Evolutionary conservation across 495 filamentous ascomycete species (phyloP).

Genomic region (Penicillium odoratum): DNA sequence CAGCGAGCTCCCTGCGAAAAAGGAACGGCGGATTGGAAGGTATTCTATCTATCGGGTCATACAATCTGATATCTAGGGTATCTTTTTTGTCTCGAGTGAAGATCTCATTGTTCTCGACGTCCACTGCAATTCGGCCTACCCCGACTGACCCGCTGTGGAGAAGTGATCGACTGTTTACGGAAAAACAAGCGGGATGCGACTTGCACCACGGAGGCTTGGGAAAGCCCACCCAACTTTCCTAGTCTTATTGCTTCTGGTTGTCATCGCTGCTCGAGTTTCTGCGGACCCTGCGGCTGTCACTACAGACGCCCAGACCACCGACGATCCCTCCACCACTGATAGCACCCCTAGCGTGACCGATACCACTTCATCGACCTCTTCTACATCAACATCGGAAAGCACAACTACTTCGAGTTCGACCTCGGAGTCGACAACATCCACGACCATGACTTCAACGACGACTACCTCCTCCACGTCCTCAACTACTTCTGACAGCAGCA

Average conservation of each 20-base stretch:
- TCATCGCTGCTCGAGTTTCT: slow-evolving; percentile 25
- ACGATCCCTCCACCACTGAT: slow-evolving; percentile 25
- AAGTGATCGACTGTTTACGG: slow-evolving; percentile 22
- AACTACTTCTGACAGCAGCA: slow-evolving; percentile 13
- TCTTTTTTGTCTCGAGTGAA: background rate
- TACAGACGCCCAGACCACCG: slow-evolving; percentile 28
- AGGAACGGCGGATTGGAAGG: background rate
- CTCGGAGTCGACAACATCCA: slow-evolving; percentile 16
- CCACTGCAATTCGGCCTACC: slow-evolving; percentile 18
- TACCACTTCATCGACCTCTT: slow-evolving; percentile 19
- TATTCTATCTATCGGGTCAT: background rate
- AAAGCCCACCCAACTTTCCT: slow-evolving; percentile 27
- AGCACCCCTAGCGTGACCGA: no score
- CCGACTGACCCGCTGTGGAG: slow-evolving; percentile 33
- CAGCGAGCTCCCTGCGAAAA: slow-evolving; percentile 1
- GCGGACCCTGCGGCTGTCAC: slow-evolving; percentile 18
- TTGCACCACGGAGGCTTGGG: slow-evolving; percentile 24
- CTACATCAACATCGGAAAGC: slow-evolving; percentile 17
- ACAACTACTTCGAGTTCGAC: slow-evolving; percentile 19
- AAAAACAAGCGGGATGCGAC: slow-evolving; percentile 20
- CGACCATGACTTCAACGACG: slow-evolving; percentile 29
- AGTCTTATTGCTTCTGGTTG: slow-evolving; percentile 26
- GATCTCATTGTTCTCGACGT: slow-evolving; percentile 5
- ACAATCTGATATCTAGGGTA: background rate
- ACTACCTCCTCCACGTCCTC: slow-evolving; percentile 24